phyloP scores from a whole-genome alignment of 768 basidiomycete species.

The Lactarius sanguifluus region DNA sequence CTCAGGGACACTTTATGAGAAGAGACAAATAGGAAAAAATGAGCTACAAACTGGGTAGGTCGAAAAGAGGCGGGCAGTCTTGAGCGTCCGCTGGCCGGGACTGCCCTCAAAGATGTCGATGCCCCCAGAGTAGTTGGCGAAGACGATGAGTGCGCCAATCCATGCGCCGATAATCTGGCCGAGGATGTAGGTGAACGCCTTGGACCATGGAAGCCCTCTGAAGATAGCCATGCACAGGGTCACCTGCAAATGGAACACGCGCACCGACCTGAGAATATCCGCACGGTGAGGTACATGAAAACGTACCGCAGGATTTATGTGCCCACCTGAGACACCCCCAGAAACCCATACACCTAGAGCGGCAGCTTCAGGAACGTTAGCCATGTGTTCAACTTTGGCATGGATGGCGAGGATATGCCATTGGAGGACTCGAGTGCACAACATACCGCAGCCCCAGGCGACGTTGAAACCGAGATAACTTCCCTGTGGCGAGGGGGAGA shows the following conservation, averaged over 20 bases:
- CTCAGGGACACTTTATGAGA: neutral
- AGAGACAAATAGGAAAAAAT: neutral
- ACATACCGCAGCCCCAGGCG: conserved; percentile 31
- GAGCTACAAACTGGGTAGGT: conserved; percentile 55
- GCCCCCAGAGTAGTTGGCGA: conserved; percentile 64
- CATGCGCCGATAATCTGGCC: conserved; percentile 63
- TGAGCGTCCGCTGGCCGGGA: conserved; percentile 50
- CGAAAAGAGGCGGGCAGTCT: conserved; percentile 57
- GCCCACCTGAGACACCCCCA: conserved; percentile 68
- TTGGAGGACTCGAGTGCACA: neutral
- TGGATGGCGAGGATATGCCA: neutral
- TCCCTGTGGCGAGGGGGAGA: conserved; percentile 31
- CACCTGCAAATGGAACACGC: conserved; percentile 41
- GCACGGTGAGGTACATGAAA: neutral
- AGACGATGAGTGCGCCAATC: conserved; percentile 56
- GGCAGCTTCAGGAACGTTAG: conserved; percentile 39
- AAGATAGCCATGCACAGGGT: conserved; percentile 68
- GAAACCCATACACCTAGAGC: conserved; percentile 70
- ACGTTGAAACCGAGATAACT: conserved; percentile 31
- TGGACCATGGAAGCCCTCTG: conserved; percentile 76
- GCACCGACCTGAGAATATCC: neutral
- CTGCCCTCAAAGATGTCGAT: conserved; percentile 66
- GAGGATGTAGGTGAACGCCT: conserved; percentile 68
- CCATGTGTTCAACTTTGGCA: neutral
- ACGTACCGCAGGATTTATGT: conserved; percentile 43